These are phyloP conservation scores for Rubia occidens DNA, from an alignment of 305 asterid species.

Conservation along the genomic window DNA sequence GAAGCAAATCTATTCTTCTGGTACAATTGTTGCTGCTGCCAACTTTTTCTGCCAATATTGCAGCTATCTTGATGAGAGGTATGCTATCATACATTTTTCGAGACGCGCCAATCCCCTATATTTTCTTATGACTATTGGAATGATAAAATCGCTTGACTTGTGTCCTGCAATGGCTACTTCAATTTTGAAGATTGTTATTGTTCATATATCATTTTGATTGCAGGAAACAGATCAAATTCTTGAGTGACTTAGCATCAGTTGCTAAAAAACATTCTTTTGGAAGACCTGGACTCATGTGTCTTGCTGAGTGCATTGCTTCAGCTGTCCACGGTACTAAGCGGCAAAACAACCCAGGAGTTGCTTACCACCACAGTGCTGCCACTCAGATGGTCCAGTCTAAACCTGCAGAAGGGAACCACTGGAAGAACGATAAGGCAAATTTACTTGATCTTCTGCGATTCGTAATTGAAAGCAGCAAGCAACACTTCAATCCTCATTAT, in stretches of 20 bases:
- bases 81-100: slow-evolving; percentile 16
- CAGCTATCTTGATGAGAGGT: slow-evolving; percentile 61
- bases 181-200: background rate
- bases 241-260: slow-evolving; percentile 49
- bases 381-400: slow-evolving; percentile 29
- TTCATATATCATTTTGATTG: slow-evolving; percentile 8
- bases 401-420: slow-evolving; percentile 28
- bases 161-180: background rate
- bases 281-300: slow-evolving; percentile 89
- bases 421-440: slow-evolving; percentile 36
- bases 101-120: background rate
- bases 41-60: slow-evolving; percentile 51
- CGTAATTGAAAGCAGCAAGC: slow-evolving; percentile 75
- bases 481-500: slow-evolving; percentile 78
- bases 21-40: slow-evolving; percentile 59
- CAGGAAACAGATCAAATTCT: slow-evolving; percentile 56
- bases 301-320: slow-evolving; percentile 70
- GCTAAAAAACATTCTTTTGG: slow-evolving; percentile 66
- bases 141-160: background rate
- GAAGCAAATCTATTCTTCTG: slow-evolving; percentile 69
- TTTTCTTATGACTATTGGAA: background rate
- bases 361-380: slow-evolving; percentile 23
- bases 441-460: slow-evolving; percentile 69
- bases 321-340: slow-evolving; percentile 51
- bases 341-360: slow-evolving; percentile 23